A percentile compares a stretch with the other conserved stretches of the same genome.
Conservation (phyloP, 768 basidiomycete species). For the Pisolithus albus region DNA sequence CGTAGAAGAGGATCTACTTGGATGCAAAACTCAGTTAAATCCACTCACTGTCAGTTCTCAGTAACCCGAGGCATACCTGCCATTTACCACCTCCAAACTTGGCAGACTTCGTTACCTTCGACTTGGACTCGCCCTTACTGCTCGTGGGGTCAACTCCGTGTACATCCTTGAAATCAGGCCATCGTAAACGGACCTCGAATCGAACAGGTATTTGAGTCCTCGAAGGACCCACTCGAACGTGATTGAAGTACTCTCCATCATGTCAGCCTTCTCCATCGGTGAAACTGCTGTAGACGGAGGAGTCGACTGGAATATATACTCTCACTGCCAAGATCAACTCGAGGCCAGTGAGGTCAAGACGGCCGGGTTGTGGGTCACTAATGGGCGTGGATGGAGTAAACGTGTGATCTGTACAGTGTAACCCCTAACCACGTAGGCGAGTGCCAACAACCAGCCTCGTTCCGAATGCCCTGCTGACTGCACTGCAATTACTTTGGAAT, state of each 20-base stretch:
- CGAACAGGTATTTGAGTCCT: conserved; percentile 67
- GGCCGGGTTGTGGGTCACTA: too few species aligned
- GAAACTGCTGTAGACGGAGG: not conserved
- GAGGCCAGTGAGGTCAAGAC: too few species aligned
- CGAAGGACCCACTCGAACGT: conserved; percentile 75
- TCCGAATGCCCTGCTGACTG: too few species aligned
- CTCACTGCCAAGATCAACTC: not conserved
- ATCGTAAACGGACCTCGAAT: conserved; percentile 45
- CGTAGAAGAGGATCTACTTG: conserved; percentile 69
- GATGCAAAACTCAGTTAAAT: not conserved
- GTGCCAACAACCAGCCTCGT: too few species aligned
- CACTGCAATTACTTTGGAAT: too few species aligned
- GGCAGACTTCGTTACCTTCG: conserved; percentile 68
- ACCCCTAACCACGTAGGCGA: too few species aligned
- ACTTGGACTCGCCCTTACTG: conserved; percentile 70
- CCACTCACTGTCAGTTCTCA: not conserved
- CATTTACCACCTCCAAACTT: conserved; percentile 72
- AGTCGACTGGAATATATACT: not conserved
- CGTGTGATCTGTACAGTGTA: too few species aligned
- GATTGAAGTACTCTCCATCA: conserved; percentile 47
- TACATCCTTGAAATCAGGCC: not conserved
- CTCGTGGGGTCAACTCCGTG: conserved; percentile 2
- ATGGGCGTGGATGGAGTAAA: too few species aligned
- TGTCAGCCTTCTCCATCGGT: conserved; percentile 31
- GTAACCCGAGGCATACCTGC: conserved; percentile 42